Percentiles rank a stretch among this genome's conserved stretches.
phyloP scores from a whole-genome alignment of 1,284 basidiomycete species.

The Ganoderma multipileum region DNA sequence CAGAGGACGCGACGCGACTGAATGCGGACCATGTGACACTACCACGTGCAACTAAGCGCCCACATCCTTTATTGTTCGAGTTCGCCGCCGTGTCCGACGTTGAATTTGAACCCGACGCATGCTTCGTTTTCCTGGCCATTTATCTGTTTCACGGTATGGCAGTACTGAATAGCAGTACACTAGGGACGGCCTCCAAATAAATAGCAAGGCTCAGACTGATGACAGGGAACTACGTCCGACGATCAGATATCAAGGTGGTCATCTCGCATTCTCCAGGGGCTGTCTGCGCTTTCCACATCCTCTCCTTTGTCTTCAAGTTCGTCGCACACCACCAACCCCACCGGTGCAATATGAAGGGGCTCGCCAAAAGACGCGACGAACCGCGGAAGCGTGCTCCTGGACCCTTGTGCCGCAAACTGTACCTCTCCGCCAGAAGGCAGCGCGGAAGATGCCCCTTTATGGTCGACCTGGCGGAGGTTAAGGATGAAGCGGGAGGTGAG shows the following conservation, averaged over 20 bases:
- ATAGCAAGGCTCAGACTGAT: too few relatives aligned
- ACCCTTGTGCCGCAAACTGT: not conserved
- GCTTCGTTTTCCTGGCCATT: too few relatives aligned
- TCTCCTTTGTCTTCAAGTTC: not conserved
- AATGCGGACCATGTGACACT: not conserved
- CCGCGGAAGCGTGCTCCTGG: not conserved
- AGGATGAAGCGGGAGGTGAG: slow-evolving; percentile 2
- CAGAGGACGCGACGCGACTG: slow-evolving; percentile 3
- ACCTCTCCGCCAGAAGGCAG: not conserved
- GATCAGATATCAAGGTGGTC: not conserved
- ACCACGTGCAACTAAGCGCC: not conserved
- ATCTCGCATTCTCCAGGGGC: not conserved
- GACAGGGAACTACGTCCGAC: not conserved
- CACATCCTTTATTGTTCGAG: not conserved
- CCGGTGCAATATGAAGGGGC: not conserved
- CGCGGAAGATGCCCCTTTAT: not conserved
- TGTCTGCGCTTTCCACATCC: not conserved
- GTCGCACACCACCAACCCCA: not conserved
- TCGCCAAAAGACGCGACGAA: not conserved
- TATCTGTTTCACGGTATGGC: too few relatives aligned
- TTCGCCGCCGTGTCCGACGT: not conserved
- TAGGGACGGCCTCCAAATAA: too few relatives aligned
- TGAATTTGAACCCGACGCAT: too few relatives aligned
- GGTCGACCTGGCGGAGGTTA: not conserved
- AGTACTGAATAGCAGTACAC: too few relatives aligned